Evolutionary conservation across 208 protist genomes (phyloP).

Genomic region (Acanthamoeba castellanii): DNA sequence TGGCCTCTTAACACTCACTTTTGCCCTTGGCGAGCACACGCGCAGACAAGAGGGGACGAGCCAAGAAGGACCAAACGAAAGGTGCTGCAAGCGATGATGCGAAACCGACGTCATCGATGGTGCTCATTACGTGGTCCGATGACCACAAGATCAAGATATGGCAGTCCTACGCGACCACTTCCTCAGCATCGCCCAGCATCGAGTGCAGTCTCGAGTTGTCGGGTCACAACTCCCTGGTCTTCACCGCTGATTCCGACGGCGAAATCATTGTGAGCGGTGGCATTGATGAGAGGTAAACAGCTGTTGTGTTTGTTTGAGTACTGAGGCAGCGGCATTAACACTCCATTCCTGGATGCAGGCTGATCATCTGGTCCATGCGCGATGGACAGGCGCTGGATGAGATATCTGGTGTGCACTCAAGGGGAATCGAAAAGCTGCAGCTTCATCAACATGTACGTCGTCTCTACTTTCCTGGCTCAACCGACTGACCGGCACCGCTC

Average conservation of each 20-base stretch:
- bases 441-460: not conserved
- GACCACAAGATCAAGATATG: not conserved
- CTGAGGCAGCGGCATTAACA: no score
- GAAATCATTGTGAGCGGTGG: constrained; percentile 1
- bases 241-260: not conserved
- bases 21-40: not conserved
- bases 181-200: not conserved
- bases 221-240: not conserved
- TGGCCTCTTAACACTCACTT: no score
- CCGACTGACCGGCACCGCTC: not conserved
- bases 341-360: not conserved
- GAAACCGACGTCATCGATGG: not conserved
- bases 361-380: not conserved
- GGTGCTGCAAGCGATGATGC: not conserved
- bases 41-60: not conserved
- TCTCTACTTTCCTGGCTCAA: not conserved
- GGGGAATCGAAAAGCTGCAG: constrained; percentile 5
- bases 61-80: not conserved
- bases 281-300: not conserved
- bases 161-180: not conserved
- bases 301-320: no score
- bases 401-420: not conserved
- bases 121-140: not conserved
- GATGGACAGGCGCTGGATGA: not conserved
- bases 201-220: not conserved